Conservation (phyloP, 495 filamentous ascomycete genomes). For the Jackrogersella multiformis region DNA sequence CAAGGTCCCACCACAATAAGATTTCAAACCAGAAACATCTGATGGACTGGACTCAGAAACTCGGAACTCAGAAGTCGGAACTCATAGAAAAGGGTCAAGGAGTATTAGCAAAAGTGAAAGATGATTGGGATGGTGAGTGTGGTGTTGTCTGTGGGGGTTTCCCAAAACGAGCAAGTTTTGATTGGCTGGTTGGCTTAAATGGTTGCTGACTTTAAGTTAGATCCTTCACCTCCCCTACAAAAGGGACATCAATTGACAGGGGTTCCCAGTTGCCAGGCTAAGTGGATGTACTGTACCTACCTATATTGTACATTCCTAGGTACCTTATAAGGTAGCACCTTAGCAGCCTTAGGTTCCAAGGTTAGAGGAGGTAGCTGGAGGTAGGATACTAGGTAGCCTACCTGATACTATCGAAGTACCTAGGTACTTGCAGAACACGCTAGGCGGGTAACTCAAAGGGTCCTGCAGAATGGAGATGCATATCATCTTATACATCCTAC, state of each 20-base stretch:
- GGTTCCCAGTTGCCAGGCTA: slow-evolving; percentile 1
- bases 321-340: not conserved
- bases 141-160: slow-evolving; percentile 53
- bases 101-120: slow-evolving; percentile 38
- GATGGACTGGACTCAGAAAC: slow-evolving; percentile 7
- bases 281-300: too few species aligned
- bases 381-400: not conserved
- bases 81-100: slow-evolving; percentile 21
- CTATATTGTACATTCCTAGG: not conserved
- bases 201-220: slow-evolving; percentile 41
- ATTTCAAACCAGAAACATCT: slow-evolving; percentile 29
- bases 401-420: too few species aligned
- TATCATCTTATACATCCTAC: too few species aligned
- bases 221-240: slow-evolving; percentile 37
- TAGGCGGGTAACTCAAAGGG: slow-evolving; percentile 31
- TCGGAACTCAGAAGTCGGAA: too few species aligned
- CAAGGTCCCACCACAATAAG: slow-evolving; percentile 27
- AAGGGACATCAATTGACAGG: slow-evolving; percentile 38
- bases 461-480: slow-evolving; percentile 40
- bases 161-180: slow-evolving; percentile 61
- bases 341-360: not conserved
- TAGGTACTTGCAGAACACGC: slow-evolving; percentile 8
- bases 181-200: slow-evolving; percentile 52
- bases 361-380: not conserved
- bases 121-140: slow-evolving; percentile 45